These are phyloP conservation scores for Agastache rugosa DNA, from an alignment of 257 asterid species.

Conservation along the genomic window DNA sequence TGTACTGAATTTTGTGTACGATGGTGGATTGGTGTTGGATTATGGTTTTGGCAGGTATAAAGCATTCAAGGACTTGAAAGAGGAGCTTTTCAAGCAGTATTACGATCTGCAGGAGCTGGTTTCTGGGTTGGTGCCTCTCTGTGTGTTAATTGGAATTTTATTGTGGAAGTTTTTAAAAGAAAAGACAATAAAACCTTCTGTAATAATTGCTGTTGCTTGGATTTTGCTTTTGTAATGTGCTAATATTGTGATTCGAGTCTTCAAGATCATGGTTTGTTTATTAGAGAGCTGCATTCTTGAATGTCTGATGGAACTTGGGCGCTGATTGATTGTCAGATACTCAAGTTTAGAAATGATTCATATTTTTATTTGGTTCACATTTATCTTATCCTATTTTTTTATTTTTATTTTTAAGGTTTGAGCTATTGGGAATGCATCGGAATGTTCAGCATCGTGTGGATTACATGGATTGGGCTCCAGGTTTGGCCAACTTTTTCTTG, in stretches of 20 bases:
- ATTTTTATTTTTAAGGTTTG: slow-evolving; percentile 59
- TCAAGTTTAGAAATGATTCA: slow-evolving; percentile 26
- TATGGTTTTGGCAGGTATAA: slow-evolving; percentile 63
- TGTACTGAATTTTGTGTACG: slow-evolving; percentile 16
- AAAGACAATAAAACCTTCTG: background rate
- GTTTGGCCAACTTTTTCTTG: slow-evolving; percentile 42
- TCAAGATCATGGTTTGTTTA: background rate
- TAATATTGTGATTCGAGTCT: background rate
- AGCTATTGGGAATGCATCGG: slow-evolving; percentile 87
- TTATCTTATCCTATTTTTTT: slow-evolving; percentile 2
- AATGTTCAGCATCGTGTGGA: slow-evolving; percentile 90
- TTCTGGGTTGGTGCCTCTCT: slow-evolving; percentile 74
- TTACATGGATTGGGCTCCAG: slow-evolving; percentile 99
- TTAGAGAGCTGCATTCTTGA: background rate
- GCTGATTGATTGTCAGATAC: slow-evolving; percentile 14
- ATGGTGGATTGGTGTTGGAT: slow-evolving; percentile 31
- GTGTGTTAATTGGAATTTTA: background rate
- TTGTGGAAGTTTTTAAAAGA: background rate
- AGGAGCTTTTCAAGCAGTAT: slow-evolving; percentile 63
- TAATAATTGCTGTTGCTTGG: background rate
- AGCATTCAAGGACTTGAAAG: slow-evolving; percentile 82
- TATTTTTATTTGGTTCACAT: slow-evolving; percentile 27
- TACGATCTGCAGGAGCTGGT: slow-evolving; percentile 68
- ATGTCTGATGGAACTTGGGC: background rate
- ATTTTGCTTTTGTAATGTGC: background rate